Conservation (phyloP, 176 grass and related monocot species). For the Tillandsia fasciculata region DNA sequence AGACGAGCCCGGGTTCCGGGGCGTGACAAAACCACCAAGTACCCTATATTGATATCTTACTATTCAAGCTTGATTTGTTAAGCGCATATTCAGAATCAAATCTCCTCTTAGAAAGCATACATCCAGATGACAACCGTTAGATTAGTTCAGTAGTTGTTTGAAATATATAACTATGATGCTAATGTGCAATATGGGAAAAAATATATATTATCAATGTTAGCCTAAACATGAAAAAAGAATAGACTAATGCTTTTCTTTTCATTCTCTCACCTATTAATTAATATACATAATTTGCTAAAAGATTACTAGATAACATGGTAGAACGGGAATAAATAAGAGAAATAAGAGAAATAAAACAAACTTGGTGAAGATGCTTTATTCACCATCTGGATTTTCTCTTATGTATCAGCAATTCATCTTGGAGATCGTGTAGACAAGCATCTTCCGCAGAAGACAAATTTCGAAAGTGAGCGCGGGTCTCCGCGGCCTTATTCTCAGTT, state of each 20-base stretch:
- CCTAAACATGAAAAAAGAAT: neutral
- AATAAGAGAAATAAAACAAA: neutral
- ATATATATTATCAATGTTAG: neutral
- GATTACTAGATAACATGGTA: neutral
- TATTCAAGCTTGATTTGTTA: no score
- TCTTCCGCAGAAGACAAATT: slow-evolving; percentile 27
- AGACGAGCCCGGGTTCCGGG: no score
- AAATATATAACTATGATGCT: no score
- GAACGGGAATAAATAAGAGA: neutral
- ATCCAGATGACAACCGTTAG: no score
- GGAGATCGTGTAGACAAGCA: slow-evolving; percentile 31
- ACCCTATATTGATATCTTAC: no score
- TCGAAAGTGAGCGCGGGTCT: slow-evolving; percentile 13
- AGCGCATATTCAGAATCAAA: no score
- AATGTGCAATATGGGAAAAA: no score
- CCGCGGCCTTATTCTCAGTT: slow-evolving; percentile 17
- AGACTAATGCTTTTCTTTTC: neutral
- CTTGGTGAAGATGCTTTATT: neutral
- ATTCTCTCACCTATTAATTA: neutral
- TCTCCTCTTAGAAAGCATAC: no score
- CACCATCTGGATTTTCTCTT: neutral
- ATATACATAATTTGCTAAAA: slow-evolving; percentile 2
- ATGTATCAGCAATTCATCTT: slow-evolving; percentile 8
- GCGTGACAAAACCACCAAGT: no score
- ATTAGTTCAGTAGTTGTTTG: no score